Base-by-base conservation (phyloP, 2,329 filamentous ascomycete species). In the Beauveria scarabaeidicola region DNA sequence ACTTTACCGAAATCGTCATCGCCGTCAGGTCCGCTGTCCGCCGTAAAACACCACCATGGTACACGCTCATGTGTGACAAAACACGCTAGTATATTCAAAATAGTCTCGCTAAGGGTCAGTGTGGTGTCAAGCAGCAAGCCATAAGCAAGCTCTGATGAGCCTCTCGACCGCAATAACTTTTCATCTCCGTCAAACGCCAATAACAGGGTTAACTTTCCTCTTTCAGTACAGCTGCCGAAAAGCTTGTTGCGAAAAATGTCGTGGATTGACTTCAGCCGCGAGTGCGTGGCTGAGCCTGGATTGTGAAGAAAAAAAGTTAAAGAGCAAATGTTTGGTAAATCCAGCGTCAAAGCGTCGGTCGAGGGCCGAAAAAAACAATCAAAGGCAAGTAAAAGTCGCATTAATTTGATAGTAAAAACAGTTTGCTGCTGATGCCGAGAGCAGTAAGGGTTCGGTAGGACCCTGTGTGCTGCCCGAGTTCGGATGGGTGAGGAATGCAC, bases 41-140 rank as follows among this genome's bases (percentile, higher is more conserved):
- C 59, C 52, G 46, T 52, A 56, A 52, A 60, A 60, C 58, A 60
- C 58, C 52, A 60, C 52, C 59, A 32, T 52, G 50, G 59, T 60
- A 60, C 59, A 60, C 52, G 59, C 59, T 60, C 52, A 56, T 56
- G 59, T 60, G 59, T 60, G 59, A 56, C 59, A 60, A 60, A 58
- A 61, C 60, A 61, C 60, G 60, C 60, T 58, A 61, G 55, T 61
- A 61, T 61, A 61, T 61, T 61, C 60, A 61, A 60, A 61, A 53
- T 58, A 61, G 60, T 61, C 60, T 61, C 54, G 60, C 55, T 61
- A 61, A 58, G 55, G 55, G 60, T 61, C 60, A 61, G 60, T 58
- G 50, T 58, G 52, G 51, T 50, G 44, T 27, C 38, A 56, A 60
- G 58, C 29, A 48, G 54, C 55, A 57, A 51, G 50, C 50, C 52